phyloP scores from a whole-genome alignment of 768 basidiomycete genomes.

The Boletus eberwhitei region DNA sequence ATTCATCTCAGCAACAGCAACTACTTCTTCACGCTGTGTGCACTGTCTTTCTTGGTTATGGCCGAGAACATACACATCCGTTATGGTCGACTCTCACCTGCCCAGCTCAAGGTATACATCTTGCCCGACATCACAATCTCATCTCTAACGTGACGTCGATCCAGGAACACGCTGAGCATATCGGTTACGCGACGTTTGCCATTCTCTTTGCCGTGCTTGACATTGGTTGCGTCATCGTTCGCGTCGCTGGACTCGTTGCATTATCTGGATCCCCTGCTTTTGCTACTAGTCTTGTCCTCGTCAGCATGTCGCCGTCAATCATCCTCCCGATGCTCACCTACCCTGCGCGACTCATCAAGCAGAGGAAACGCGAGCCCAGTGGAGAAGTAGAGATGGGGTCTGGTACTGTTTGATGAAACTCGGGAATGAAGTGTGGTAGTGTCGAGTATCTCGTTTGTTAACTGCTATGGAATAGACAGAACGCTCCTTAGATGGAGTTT shows the following conservation, averaged over 20 bases:
- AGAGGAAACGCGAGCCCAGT: neutral
- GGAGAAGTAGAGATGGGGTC: conserved; percentile 2
- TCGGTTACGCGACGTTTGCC: conserved; percentile 17
- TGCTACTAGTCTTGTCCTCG: conserved; percentile 7
- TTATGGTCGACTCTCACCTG: conserved; percentile 23
- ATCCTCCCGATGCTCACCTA: conserved; percentile 4
- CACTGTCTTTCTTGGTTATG: conserved; percentile 15
- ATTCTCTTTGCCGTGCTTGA: conserved; percentile 18
- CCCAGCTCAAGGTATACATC: conserved; percentile 21
- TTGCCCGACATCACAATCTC: neutral
- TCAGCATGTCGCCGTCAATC: conserved; percentile 6
- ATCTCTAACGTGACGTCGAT: neutral
- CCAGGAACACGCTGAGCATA: conserved; percentile 11
- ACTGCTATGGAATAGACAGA: too few species aligned
- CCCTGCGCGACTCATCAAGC: neutral
- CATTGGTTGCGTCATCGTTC: conserved; percentile 19
- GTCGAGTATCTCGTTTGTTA: neutral
- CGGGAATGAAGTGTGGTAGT: neutral
- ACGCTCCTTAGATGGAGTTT: neutral
- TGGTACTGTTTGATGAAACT: neutral
- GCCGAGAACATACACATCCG: conserved; percentile 18
- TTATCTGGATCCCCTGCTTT: conserved; percentile 13
- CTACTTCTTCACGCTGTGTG: conserved; percentile 10
- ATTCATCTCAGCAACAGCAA: conserved; percentile 14
- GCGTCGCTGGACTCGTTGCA: conserved; percentile 9